phyloP scores from a whole-genome alignment of 1,284 basidiomycete genomes.

The Agroathelia rolfsii region DNA sequence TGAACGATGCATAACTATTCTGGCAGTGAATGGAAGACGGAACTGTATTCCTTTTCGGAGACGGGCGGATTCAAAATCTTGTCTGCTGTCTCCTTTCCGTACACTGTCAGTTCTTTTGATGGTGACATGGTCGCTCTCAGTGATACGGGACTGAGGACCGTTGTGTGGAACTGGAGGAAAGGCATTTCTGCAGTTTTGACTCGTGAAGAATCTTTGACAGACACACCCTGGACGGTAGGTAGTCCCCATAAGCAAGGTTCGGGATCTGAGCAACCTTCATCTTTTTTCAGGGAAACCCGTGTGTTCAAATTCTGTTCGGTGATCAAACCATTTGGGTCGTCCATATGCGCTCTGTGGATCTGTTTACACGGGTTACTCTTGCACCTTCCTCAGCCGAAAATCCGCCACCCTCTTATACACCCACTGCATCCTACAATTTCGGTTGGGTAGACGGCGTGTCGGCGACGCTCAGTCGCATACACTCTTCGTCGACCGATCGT shows the following conservation, averaged over 20 bases:
- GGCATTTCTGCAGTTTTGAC: conserved; percentile 35
- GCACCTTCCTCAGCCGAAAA: background rate
- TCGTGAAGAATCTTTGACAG: conserved; percentile 22
- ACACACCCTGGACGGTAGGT: conserved; percentile 27
- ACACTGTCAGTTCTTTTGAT: conserved; percentile 34
- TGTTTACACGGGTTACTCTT: conserved; percentile 37
- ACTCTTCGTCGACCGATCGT: conserved; percentile 7
- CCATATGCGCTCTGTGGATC: conserved; percentile 43
- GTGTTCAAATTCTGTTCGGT: conserved; percentile 40
- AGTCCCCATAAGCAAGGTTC: conserved; percentile 9
- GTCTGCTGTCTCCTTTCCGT: conserved; percentile 24
- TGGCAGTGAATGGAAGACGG: conserved; percentile 16
- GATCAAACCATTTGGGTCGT: conserved; percentile 41
- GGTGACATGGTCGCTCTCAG: conserved; percentile 43
- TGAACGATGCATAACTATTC: conserved; percentile 13
- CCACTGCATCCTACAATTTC: conserved; percentile 38
- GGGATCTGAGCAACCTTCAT: conserved; percentile 9
- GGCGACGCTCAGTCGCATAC: conserved; percentile 20
- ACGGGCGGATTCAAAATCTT: conserved; percentile 4
- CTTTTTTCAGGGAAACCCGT: conserved; percentile 27
- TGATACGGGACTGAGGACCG: conserved; percentile 38
- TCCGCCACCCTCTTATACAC: conserved; percentile 16
- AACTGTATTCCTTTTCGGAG: conserved; percentile 7
- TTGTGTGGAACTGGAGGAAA: conserved; percentile 42
- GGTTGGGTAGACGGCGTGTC: conserved; percentile 56